These are phyloP conservation scores for Thermomucor indicae-seudaticae DNA, from an alignment of 371 early-diverging fungal species.

Conservation along the genomic window DNA sequence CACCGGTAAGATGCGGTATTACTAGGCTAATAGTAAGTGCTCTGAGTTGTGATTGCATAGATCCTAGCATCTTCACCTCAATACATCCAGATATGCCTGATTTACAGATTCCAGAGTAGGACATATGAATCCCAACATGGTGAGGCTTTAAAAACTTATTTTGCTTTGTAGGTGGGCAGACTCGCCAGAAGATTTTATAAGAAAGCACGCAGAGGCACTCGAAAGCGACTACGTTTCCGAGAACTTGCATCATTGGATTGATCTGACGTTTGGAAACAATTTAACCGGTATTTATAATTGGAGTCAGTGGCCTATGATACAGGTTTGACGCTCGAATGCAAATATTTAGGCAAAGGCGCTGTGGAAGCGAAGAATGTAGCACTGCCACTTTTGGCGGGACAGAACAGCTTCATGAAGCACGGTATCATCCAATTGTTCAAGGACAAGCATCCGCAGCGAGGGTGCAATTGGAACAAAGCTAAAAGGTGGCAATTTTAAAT, in stretches of 20 bases:
- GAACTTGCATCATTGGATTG: constrained; percentile 80
- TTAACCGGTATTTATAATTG: constrained; percentile 43
- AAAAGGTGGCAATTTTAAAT: constrained; percentile 1
- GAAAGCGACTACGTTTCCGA: constrained; percentile 80
- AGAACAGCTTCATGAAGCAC: constrained; percentile 70
- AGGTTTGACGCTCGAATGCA: not conserved
- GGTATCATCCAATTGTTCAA: constrained; percentile 72
- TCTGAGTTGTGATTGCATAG: constrained; percentile 6
- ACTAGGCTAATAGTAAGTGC: no score
- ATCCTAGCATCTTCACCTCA: constrained; percentile 60
- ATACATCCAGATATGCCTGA: constrained; percentile 69
- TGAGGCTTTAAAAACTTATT: not conserved
- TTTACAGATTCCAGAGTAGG: constrained; percentile 54
- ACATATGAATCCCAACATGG: not conserved
- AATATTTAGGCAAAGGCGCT: constrained; percentile 59
- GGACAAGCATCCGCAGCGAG: constrained; percentile 65
- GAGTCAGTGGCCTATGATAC: not conserved
- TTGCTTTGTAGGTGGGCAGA: constrained; percentile 48
- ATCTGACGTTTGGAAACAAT: constrained; percentile 80
- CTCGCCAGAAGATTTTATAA: constrained; percentile 67
- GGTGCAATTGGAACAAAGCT: constrained; percentile 43
- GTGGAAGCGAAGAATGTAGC: constrained; percentile 73
- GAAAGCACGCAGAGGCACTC: constrained; percentile 62
- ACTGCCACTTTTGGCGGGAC: constrained; percentile 57
- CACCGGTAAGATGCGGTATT: constrained; percentile 26